Evolutionary conservation across 495 filamentous ascomycete species (phyloP).

Genomic region (Copromyces sp.): DNA sequence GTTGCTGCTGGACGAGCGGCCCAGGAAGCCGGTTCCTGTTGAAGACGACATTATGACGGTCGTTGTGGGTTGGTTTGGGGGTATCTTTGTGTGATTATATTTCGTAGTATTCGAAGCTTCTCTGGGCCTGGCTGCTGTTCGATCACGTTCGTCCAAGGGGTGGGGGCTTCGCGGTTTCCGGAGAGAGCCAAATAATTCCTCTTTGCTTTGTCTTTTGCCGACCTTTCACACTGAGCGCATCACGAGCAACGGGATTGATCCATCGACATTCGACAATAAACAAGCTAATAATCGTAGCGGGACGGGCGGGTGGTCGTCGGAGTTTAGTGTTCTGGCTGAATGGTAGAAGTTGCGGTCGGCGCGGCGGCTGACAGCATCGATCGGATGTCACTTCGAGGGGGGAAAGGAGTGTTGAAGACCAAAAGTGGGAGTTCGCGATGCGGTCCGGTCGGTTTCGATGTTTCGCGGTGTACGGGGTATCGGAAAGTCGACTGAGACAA

Average conservation of each 20-base stretch:
- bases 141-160: not conserved
- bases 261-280: slow-evolving; percentile 1
- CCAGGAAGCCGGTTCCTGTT: slow-evolving; percentile 46
- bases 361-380: not conserved
- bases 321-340: not conserved
- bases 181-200: not conserved
- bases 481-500: not conserved
- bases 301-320: not conserved
- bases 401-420: not conserved
- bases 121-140: not conserved
- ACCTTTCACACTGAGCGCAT: not conserved
- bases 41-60: slow-evolving; percentile 41
- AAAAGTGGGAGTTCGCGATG: not conserved
- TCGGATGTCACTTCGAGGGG: not conserved
- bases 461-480: not conserved
- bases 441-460: not conserved
- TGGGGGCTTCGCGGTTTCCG: not conserved
- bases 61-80: not conserved
- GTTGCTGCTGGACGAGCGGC: slow-evolving; percentile 48
- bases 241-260: slow-evolving; percentile 6
- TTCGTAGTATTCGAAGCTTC: not conserved
- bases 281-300: not conserved
- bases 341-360: not conserved
- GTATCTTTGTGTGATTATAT: not conserved
- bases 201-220: not conserved